Evolutionary conservation across 495 filamentous ascomycete genomes (phyloP), one percentile per base, ranked within the genome.

Genomic region (Thozetella sp.): DNA sequence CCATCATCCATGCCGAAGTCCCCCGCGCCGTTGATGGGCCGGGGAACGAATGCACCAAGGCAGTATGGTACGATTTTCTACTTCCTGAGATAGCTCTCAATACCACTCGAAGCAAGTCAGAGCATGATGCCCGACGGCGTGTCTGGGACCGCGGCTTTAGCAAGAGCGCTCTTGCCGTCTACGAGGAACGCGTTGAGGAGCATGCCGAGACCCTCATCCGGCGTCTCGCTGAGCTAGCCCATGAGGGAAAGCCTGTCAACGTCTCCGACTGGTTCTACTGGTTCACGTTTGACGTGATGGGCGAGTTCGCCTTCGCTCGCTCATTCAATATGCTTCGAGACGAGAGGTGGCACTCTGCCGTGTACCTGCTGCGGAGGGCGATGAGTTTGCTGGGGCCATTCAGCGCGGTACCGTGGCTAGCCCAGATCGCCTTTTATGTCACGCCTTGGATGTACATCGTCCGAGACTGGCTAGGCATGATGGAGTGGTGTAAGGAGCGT

Each of bases 41-140:
- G 0, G 25, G 57, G 10, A 67, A 48, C 9, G 59, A 65, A 11
- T 76, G 70, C 57, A 67, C 56, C 11, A 79, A 77, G 48, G 57
- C 76, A 0, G 66, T 62, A 12, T 80, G 75, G 75, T 80, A 81
- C 55, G 76, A 80, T 34, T 55, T 74, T 2, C 51, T 75, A 2
- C 63, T 64, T 24, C 77, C 75, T 0, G 53, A 62, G 2, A 53
- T 66, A 2, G 65, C 72, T 1, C 22, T 78, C 1, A 64, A 70
- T 17, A 72, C 71, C 2, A 67, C 69, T 4, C 68, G 77, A 19
- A 59, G 64, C 25, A 60, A 63, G 13, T 50, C 59, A 12, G 46
- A 62, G 0, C 75, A 79, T 34, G 63, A 67, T 11, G 13, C 22
- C 0, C 65, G 74, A 2, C 74, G 76, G 2, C 63, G 71, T 6